These are phyloP conservation scores for Podaxis mareebaensis DNA, from an alignment of 768 basidiomycete species.

Conservation along the genomic window DNA sequence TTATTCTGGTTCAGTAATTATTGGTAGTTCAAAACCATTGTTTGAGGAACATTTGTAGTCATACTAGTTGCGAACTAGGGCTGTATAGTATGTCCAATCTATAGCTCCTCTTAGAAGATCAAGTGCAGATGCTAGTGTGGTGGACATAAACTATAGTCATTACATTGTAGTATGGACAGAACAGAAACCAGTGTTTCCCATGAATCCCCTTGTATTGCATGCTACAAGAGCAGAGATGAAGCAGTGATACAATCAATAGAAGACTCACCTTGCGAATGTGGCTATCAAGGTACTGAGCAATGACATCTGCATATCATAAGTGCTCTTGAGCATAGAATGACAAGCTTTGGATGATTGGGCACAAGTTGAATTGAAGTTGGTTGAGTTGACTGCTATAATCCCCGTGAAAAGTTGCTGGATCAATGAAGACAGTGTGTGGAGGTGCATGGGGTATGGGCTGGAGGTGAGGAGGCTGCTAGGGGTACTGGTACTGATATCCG, in stretches of 20 bases:
- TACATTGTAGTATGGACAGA: background rate
- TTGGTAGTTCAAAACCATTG: too few relatives aligned
- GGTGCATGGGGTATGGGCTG: slow-evolving; percentile 39
- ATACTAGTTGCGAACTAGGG: too few relatives aligned
- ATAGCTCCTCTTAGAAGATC: too few relatives aligned
- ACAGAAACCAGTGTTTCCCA: slow-evolving; percentile 8
- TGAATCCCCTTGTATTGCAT: slow-evolving; percentile 18
- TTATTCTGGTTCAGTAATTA: too few relatives aligned
- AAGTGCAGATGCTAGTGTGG: too few relatives aligned
- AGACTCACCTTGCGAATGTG: slow-evolving; percentile 88
- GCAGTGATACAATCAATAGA: slow-evolving; percentile 19
- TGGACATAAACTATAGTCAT: slow-evolving; percentile 8
- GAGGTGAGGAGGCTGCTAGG: slow-evolving; percentile 45
- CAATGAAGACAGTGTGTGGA: slow-evolving; percentile 33
- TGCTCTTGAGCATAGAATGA: slow-evolving; percentile 93
- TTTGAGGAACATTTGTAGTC: too few relatives aligned
- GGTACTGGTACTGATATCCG: slow-evolving; percentile 40
- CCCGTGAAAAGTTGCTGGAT: slow-evolving; percentile 46
- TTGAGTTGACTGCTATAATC: slow-evolving; percentile 74
- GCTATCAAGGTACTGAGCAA: slow-evolving; percentile 78
- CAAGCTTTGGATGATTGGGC: slow-evolving; percentile 89
- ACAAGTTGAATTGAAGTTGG: slow-evolving; percentile 90
- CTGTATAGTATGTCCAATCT: too few relatives aligned
- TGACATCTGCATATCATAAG: slow-evolving; percentile 72
- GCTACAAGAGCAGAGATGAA: slow-evolving; percentile 17